phyloP scores from a whole-genome alignment of 2,329 filamentous ascomycete species.

The Endocalyx cinctus region DNA sequence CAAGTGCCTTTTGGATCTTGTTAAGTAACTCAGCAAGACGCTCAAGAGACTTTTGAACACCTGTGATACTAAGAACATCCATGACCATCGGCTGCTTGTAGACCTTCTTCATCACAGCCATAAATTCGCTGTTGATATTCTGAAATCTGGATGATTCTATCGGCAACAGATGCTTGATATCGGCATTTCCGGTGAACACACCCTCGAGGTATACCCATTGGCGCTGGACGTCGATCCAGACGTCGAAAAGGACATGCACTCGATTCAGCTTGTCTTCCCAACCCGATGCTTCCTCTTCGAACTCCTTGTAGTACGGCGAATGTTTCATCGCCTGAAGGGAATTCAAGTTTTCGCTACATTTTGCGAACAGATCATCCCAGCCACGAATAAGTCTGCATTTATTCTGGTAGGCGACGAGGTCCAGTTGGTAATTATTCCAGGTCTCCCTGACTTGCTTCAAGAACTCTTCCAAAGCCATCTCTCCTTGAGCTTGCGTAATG shows the following conservation, averaged over 20 bases:
- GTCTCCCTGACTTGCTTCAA: slow-evolving; percentile 92
- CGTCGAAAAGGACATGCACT: slow-evolving; percentile 95
- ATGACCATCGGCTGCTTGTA: slow-evolving; percentile 94
- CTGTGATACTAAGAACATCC: slow-evolving; percentile 92
- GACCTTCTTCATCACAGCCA: slow-evolving; percentile 99
- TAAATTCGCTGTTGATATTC: slow-evolving; percentile 99
- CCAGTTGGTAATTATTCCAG: slow-evolving; percentile 92
- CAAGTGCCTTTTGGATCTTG: slow-evolving; percentile 98
- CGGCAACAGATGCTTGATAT: slow-evolving; percentile 96
- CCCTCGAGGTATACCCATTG: slow-evolving; percentile 99
- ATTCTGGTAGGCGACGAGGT: slow-evolving; percentile 95
- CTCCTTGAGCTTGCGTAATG: slow-evolving; percentile 90
- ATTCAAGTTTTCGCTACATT: slow-evolving; percentile 97
- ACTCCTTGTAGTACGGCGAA: slow-evolving; percentile 98
- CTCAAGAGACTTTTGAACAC: slow-evolving; percentile 93
- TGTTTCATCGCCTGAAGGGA: slow-evolving; percentile 98
- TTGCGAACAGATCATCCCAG: slow-evolving; percentile 97
- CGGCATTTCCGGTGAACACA: slow-evolving; percentile 96
- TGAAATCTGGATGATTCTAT: slow-evolving; percentile 96
- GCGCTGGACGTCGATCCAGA: slow-evolving; percentile 99
- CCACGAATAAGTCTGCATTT: slow-evolving; percentile 96
- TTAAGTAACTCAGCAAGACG: slow-evolving; percentile 93
- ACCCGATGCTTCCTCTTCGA: slow-evolving; percentile 90
- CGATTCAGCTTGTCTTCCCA: slow-evolving; percentile 99
- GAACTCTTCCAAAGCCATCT: slow-evolving; percentile 98